phyloP scores from a whole-genome alignment of 192 early-diverging fungal genomes.

The Coemansia sp. region DNA sequence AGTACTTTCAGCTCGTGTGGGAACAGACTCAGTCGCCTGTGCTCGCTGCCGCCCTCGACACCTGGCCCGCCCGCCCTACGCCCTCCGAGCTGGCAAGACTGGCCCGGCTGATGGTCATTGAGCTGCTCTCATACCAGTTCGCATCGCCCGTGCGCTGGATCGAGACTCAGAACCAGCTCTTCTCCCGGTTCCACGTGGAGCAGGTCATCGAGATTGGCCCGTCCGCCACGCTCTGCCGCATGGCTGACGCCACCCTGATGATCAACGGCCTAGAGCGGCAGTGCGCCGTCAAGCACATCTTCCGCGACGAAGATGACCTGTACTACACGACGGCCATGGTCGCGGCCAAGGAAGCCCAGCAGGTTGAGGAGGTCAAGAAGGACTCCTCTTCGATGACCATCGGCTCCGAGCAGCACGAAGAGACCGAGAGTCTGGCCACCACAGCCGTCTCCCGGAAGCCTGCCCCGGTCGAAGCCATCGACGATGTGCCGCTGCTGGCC shows the following conservation, averaged over 20 bases:
- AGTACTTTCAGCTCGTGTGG: conserved; percentile 70
- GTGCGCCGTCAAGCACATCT: conserved; percentile 14
- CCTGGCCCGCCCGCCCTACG: conserved; percentile 61
- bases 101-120: conserved; percentile 74
- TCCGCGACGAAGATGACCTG: conserved; percentile 17
- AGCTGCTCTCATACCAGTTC: conserved; percentile 92
- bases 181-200: conserved; percentile 71
- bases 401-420: conserved; percentile 33
- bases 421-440: neutral
- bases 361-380: no score
- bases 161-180: conserved; percentile 85
- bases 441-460: neutral
- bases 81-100: conserved; percentile 63
- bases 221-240: conserved; percentile 81
- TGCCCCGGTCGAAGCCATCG: conserved; percentile 47
- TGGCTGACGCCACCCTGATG: conserved; percentile 85
- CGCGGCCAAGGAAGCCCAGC: conserved; percentile 39
- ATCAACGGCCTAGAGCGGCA: conserved; percentile 35
- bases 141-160: conserved; percentile 96
- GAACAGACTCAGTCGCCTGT: conserved; percentile 65
- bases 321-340: conserved; percentile 57
- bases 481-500: conserved; percentile 65
- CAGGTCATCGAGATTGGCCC: conserved; percentile 89
- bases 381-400: no score
- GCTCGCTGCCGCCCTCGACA: conserved; percentile 64